Percentiles rank a stretch among this genome's conserved stretches.
phyloP scores from a whole-genome alignment of 331 rosid species.

The Malus hybrid region DNA sequence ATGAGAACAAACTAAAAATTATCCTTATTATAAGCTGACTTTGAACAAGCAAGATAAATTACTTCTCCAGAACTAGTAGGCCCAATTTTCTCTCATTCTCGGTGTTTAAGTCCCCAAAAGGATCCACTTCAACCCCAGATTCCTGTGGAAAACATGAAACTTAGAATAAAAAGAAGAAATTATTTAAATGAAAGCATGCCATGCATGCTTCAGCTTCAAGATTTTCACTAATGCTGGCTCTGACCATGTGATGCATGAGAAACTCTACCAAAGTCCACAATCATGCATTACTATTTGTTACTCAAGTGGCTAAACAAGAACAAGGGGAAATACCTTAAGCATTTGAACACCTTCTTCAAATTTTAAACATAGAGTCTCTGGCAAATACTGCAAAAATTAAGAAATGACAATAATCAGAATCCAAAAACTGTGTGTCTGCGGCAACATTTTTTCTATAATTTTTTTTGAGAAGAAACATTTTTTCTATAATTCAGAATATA shows the following conservation, averaged over 20 bases:
- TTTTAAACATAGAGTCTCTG: constrained; percentile 65
- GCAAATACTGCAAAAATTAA: constrained; percentile 64
- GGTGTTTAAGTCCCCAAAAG: constrained; percentile 85
- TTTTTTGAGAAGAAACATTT: neutral
- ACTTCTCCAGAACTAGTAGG: constrained; percentile 80
- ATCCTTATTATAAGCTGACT: no score
- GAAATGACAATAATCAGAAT: constrained; percentile 18
- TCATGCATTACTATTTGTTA: neutral
- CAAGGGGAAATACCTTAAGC: constrained; percentile 51
- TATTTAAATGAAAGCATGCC: constrained; percentile 7
- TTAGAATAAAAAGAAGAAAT: neutral
- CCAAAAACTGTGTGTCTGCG: neutral
- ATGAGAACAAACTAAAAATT: neutral
- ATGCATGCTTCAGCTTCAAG: neutral
- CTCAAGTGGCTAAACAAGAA: neutral
- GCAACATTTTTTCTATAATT: neutral
- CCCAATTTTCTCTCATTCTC: constrained; percentile 86
- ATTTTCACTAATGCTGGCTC: neutral
- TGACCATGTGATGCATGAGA: neutral
- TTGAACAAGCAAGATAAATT: constrained; percentile 2
- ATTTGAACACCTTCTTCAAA: constrained; percentile 89
- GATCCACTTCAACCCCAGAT: constrained; percentile 77
- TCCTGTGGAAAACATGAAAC: constrained; percentile 45
- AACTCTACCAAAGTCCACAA: neutral
- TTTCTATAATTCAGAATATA: neutral